Conservation (phyloP, 208 protist genomes). For the Acanthamoeba quina region DNA sequence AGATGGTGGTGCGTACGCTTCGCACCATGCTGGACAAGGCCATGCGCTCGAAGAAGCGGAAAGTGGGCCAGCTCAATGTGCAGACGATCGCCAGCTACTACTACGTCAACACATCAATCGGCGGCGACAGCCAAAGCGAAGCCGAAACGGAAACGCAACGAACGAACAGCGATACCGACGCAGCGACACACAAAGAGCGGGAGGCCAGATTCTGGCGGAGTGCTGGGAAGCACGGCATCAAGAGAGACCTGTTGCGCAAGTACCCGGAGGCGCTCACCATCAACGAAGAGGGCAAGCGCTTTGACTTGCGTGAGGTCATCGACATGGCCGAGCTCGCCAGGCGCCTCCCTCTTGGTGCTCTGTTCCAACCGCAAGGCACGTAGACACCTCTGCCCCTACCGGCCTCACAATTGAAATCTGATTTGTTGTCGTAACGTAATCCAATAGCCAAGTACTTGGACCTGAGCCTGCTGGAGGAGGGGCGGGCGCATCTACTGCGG, state of each 20-base stretch:
- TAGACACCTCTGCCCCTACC: no score
- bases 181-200: background rate
- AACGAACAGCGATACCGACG: background rate
- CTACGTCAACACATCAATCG: background rate
- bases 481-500: background rate
- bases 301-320: background rate
- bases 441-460: background rate
- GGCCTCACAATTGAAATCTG: background rate
- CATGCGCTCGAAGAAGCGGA: background rate
- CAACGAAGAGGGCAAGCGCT: background rate
- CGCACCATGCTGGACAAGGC: background rate
- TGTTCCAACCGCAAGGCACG: background rate
- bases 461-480: constrained; percentile 4
- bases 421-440: background rate
- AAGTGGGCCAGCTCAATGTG: no score
- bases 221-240: background rate
- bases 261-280: background rate
- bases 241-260: background rate
- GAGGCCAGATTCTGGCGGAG: background rate
- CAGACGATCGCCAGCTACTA: no score
- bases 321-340: background rate
- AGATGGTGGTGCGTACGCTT: constrained; percentile 8
- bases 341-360: background rate
- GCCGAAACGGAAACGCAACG: background rate
- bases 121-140: background rate